Percentiles rank a stretch among this genome's conserved stretches.
Conservation (phyloP, 2,329 filamentous ascomycete species). For the Drechslerella coelobrocha region DNA sequence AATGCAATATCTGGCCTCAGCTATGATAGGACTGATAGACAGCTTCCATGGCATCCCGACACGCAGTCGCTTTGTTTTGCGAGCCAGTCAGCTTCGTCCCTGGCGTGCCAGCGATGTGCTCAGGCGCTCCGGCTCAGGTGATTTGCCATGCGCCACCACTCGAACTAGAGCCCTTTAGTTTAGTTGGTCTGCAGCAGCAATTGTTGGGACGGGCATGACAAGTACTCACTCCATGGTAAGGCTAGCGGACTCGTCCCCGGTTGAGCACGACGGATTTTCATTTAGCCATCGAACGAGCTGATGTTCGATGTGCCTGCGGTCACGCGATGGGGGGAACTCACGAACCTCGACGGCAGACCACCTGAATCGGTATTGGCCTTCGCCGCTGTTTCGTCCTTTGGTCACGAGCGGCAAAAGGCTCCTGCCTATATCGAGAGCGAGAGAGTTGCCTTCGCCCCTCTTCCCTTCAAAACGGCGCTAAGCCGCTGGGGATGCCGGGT, state of each 20-base stretch:
- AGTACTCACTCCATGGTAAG: background rate
- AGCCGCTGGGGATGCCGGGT: background rate
- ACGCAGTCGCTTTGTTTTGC: background rate
- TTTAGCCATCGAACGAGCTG: background rate
- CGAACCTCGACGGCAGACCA: too few relatives aligned
- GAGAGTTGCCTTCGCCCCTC: background rate
- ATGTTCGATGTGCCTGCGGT: background rate
- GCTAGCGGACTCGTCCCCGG: background rate
- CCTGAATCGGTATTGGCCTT: too few relatives aligned
- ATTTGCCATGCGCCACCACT: background rate
- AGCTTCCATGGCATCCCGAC: background rate
- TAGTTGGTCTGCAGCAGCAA: background rate
- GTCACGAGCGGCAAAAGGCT: slow-evolving; percentile 5
- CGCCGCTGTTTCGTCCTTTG: too few relatives aligned
- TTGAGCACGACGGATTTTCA: background rate
- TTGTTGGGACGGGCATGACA: background rate
- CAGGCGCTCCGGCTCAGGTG: slow-evolving; percentile 3
- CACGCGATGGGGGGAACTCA: too few relatives aligned
- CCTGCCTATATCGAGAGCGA: background rate
- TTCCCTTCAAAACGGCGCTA: too few relatives aligned
- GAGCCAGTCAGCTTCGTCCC: background rate
- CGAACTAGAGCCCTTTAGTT: background rate
- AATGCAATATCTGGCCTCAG: slow-evolving; percentile 3
- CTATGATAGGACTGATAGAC: background rate
- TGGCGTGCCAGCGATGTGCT: background rate